Evolutionary conservation across 345 rosid species (phyloP).

Genomic region (Gossypium arboreum): DNA sequence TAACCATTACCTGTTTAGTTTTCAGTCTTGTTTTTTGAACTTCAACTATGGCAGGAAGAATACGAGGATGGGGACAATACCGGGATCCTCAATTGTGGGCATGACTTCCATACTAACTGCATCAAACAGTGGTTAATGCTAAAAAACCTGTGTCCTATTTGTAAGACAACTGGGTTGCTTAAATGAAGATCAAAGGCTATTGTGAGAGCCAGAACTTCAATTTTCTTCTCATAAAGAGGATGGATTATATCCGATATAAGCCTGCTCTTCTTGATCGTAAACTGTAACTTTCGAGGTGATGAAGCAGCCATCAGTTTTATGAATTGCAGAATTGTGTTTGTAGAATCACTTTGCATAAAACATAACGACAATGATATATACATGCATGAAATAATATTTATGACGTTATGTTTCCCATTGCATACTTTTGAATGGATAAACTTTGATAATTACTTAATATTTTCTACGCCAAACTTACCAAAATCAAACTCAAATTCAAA

Average conservation of each 20-base stretch:
- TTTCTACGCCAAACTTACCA: neutral
- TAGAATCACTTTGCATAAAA: conserved; percentile 3
- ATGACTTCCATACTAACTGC: conserved; percentile 68
- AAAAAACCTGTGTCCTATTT: conserved; percentile 85
- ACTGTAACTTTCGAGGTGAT: neutral
- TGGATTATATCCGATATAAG: conserved; percentile 1
- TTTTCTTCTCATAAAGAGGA: conserved; percentile 17
- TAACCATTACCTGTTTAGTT: neutral
- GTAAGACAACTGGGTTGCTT: conserved; percentile 63
- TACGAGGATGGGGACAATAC: conserved; percentile 65
- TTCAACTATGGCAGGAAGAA: conserved; percentile 57
- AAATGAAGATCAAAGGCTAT: conserved; percentile 21
- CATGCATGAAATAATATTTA: conserved; percentile 2
- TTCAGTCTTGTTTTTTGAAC: neutral
- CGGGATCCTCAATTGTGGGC: conserved; percentile 77
- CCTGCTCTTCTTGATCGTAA: neutral
- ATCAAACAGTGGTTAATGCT: conserved; percentile 82
- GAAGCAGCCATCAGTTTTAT: conserved; percentile 8
- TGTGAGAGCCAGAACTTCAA: neutral
- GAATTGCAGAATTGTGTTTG: conserved; percentile 19
- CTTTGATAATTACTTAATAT: neutral
- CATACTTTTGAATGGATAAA: too few species aligned
- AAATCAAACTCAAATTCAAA: neutral
- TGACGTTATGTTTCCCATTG: neutral
- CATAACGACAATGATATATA: conserved; percentile 17